Evolutionary conservation across 31 red algal species (phyloP).

Genomic region (Odonthalia washingtoniensis): DNA sequence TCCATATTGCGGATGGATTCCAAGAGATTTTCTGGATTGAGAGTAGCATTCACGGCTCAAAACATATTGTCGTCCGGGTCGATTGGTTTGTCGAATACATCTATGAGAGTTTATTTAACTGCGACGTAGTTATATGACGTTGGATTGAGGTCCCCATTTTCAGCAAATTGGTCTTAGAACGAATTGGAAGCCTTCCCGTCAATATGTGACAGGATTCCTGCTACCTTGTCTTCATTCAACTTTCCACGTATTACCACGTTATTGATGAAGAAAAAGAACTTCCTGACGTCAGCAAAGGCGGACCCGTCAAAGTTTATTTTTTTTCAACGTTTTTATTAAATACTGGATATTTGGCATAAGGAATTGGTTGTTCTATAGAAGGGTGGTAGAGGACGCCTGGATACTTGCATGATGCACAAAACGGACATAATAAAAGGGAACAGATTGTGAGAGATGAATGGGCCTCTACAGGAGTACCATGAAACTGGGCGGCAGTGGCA

Average conservation of each 20-base stretch:
- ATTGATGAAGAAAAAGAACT: constrained; percentile 41
- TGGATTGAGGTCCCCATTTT: constrained; percentile 15
- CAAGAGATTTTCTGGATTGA: neutral
- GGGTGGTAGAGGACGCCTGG: too few species aligned
- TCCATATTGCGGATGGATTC: neutral
- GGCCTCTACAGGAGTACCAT: too few species aligned
- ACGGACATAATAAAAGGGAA: too few species aligned
- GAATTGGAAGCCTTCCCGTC: constrained; percentile 21
- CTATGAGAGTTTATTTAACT: neutral
- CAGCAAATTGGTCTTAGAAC: neutral
- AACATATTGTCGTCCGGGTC: constrained; percentile 12
- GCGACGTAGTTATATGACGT: neutral
- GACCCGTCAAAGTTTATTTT: too few species aligned
- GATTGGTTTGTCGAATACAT: neutral
- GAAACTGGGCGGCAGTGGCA: too few species aligned
- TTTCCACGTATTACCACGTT: constrained; percentile 42
- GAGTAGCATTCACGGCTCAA: neutral
- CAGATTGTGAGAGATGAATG: too few species aligned
- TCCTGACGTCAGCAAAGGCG: constrained; percentile 26
- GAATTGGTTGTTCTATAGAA: too few species aligned
- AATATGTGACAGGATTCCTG: constrained; percentile 1
- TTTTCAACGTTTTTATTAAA: too few species aligned
- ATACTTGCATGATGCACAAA: too few species aligned
- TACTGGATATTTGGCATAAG: too few species aligned
- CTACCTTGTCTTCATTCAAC: constrained; percentile 13